Evolutionary conservation across 1,284 basidiomycete species (phyloP).

Genomic region (Pseudozyma sp.): DNA sequence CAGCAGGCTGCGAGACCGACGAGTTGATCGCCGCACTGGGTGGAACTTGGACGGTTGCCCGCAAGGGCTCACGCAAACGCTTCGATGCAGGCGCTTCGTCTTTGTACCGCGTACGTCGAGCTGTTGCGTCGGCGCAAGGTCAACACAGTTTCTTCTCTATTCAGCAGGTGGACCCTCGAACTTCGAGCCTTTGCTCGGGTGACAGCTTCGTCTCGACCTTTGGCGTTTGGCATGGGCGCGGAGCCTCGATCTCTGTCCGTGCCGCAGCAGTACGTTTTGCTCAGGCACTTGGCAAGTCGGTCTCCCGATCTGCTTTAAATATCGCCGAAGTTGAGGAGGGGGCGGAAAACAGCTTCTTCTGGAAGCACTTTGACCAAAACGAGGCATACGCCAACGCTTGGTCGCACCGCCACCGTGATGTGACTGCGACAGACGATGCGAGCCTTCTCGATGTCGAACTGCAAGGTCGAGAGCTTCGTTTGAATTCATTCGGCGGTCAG

Average conservation of each 20-base stretch:
- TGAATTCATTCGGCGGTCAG: constrained; percentile 16
- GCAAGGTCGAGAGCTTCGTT: constrained; percentile 18
- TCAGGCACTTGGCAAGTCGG: constrained; percentile 35
- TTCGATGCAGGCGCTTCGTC: constrained; percentile 46
- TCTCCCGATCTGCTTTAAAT: constrained; percentile 17
- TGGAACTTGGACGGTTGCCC: constrained; percentile 33
- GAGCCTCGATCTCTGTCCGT: constrained; percentile 42
- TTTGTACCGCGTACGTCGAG: constrained; percentile 51
- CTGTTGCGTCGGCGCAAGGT: constrained; percentile 11
- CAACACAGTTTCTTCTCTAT: constrained; percentile 34
- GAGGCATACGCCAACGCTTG: constrained; percentile 51
- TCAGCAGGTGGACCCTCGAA: constrained; percentile 56
- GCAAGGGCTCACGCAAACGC: constrained; percentile 47
- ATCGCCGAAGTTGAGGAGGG: constrained; percentile 60
- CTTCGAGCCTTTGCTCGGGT: constrained; percentile 58
- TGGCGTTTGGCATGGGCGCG: constrained; percentile 62
- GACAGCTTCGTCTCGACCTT: constrained; percentile 52
- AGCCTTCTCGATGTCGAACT: constrained; percentile 33
- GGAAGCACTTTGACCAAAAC: constrained; percentile 48
- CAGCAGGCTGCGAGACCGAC: constrained; percentile 47
- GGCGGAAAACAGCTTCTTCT: constrained; percentile 52
- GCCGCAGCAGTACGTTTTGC: constrained; percentile 50
- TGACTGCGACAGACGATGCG: constrained; percentile 16
- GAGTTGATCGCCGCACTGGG: constrained; percentile 44
- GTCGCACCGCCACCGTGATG: constrained; percentile 33